A percentile compares a stretch with the other conserved stretches of the same genome.
Evolutionary conservation across 192 early-diverging fungal species (phyloP).

Genomic region (Piromyces finnis): DNA sequence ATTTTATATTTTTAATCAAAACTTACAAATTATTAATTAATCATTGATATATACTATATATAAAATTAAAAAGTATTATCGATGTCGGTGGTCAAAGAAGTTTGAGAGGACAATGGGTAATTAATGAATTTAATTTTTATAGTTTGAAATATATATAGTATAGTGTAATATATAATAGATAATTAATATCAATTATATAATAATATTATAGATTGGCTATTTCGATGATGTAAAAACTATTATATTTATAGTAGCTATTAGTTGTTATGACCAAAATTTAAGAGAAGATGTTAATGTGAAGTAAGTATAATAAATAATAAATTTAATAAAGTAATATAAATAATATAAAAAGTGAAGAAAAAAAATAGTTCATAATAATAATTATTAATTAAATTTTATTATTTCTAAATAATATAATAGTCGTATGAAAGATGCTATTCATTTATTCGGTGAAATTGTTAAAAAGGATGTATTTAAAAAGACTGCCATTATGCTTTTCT

Average conservation of each 20-base stretch:
- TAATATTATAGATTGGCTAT: conserved; percentile 24
- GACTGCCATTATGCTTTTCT: conserved; percentile 37
- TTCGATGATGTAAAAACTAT: neutral
- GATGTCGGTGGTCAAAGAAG: conserved; percentile 54
- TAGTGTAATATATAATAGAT: too few relatives aligned
- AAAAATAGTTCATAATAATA: too few relatives aligned
- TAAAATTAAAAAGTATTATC: conserved; percentile 13
- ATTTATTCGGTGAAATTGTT: conserved; percentile 38
- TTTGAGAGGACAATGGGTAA: neutral
- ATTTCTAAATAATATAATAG: too few relatives aligned
- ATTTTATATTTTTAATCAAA: too few relatives aligned
- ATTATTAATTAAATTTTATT: too few relatives aligned
- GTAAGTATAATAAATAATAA: conserved; percentile 16
- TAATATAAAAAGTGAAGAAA: too few relatives aligned
- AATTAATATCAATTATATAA: conserved; percentile 6
- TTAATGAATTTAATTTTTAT: neutral
- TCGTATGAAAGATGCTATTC: conserved; percentile 40
- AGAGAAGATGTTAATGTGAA: conserved; percentile 36
- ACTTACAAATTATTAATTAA: too few relatives aligned
- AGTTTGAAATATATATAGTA: too few relatives aligned
- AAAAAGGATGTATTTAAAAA: conserved; percentile 39
- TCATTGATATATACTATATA: too few relatives aligned
- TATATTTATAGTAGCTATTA: conserved; percentile 47
- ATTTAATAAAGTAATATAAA: neutral
- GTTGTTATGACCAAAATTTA: conserved; percentile 40